Conservation (phyloP, 177 flowering plant species). For the Telopea speciosissima region DNA sequence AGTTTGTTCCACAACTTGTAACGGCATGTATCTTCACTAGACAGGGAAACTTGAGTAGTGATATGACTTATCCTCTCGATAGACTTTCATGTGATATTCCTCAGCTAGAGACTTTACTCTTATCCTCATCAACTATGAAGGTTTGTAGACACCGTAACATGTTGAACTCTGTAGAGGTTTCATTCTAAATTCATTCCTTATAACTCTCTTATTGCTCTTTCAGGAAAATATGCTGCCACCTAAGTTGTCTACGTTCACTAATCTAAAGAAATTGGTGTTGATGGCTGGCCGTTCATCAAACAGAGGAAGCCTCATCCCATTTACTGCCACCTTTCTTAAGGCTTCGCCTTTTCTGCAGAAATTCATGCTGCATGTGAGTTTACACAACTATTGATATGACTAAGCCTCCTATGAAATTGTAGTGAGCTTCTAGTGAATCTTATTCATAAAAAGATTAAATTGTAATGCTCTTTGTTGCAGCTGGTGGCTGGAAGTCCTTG, state of each 20-base stretch:
- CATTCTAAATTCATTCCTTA: not conserved
- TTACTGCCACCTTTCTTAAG: not conserved
- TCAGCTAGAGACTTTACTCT: not conserved
- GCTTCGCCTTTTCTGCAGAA: not conserved
- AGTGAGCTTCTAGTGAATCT: not conserved
- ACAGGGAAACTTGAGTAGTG: not conserved
- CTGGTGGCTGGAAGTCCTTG: not conserved
- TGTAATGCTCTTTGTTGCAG: not conserved
- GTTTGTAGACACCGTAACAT: not conserved
- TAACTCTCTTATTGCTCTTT: not conserved
- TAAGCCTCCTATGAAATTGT: not conserved
- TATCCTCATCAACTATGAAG: not conserved
- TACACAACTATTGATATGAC: not conserved
- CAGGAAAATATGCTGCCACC: not conserved
- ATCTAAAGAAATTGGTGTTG: not conserved
- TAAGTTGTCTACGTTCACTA: not conserved
- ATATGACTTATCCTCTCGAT: not conserved
- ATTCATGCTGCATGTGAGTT: not conserved
- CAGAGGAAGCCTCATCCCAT: not conserved
- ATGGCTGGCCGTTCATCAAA: not conserved
- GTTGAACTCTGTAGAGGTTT: not conserved
- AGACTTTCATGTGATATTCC: not conserved
- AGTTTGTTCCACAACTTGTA: not conserved
- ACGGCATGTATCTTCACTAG: not conserved
- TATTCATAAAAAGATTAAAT: not conserved